Percentiles rank a stretch among this genome's conserved stretches.
Conservation (phyloP, 805 yeast species). For the Kuraishia borneana region DNA sequence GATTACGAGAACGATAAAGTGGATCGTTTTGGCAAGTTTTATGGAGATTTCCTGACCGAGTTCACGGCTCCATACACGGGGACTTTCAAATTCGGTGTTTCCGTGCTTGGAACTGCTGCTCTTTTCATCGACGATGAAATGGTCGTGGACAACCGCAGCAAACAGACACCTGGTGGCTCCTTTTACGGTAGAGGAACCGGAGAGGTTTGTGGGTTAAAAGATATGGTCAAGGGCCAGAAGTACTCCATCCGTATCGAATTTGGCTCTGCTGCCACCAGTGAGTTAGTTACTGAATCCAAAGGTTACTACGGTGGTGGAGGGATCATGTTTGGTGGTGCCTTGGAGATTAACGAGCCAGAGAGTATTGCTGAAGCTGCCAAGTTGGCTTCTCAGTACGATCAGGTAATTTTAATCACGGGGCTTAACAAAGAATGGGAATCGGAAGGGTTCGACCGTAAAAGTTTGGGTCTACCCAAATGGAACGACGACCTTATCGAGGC, state of each 20-base stretch:
- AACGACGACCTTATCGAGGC: conserved; percentile 33
- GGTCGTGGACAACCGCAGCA: conserved; percentile 32
- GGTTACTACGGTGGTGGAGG: conserved; percentile 10
- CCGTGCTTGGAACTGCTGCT: conserved; percentile 43
- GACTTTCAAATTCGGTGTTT: conserved; percentile 40
- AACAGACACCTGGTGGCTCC: conserved; percentile 2
- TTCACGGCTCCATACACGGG: conserved; percentile 36
- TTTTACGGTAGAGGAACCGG: conserved; percentile 18
- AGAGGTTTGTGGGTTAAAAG: conserved; percentile 18
- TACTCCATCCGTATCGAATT: conserved; percentile 37
- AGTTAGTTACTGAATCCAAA: conserved; percentile 2
- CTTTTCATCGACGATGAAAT: conserved; percentile 36
- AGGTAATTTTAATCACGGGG: conserved; percentile 24
- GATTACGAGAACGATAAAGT: conserved; percentile 16
- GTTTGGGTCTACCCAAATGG: conserved; percentile 38
- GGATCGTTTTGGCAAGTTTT: conserved; percentile 18
- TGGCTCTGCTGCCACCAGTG: conserved; percentile 35
- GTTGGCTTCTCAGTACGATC: conserved; percentile 21
- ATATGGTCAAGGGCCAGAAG: conserved; percentile 28
- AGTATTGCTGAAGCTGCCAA: conserved; percentile 17
- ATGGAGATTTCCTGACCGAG: conserved; percentile 27
- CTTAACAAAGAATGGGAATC: conserved; percentile 40
- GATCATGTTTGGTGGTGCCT: conserved; percentile 9
- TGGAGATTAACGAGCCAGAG: conserved; percentile 5
- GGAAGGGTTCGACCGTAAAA: conserved; percentile 45